These are phyloP conservation scores for Vachellia collinsii DNA, from an alignment of 306 rosid genomes.

Conservation along the genomic window DNA sequence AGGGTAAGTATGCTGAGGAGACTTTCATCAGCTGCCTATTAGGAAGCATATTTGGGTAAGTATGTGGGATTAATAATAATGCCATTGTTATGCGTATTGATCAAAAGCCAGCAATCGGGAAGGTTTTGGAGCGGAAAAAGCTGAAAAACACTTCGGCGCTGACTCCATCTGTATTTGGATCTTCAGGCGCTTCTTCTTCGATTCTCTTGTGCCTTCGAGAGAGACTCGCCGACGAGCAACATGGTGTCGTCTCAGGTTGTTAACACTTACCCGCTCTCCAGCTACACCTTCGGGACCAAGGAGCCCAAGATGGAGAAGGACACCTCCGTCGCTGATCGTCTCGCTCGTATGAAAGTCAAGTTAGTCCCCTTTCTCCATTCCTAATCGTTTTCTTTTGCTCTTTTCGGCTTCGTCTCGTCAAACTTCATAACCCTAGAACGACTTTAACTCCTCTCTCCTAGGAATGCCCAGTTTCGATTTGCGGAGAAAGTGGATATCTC, in stretches of 20 bases:
- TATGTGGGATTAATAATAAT: no score
- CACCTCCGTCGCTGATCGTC: constrained; percentile 99
- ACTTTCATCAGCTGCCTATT: no score
- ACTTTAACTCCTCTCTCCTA: not conserved
- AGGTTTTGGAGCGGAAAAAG: not conserved
- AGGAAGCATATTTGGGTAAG: no score
- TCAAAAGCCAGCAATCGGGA: no score
- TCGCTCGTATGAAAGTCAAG: constrained; percentile 99
- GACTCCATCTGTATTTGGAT: not conserved
- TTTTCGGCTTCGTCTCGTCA: not conserved
- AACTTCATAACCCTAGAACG: constrained; percentile 53
- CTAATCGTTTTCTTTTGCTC: not conserved
- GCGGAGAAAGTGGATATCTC: not conserved
- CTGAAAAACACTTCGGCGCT: not conserved
- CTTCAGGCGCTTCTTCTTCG: not conserved
- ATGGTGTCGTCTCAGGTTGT: constrained; percentile 88
- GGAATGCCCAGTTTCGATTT: constrained; percentile 1
- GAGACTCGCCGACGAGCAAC: not conserved
- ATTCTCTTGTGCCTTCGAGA: not conserved
- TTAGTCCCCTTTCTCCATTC: constrained; percentile 25
- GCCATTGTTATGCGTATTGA: no score
- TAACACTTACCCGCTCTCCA: constrained; percentile 90
- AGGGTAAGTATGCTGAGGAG: no score
- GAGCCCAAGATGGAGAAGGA: constrained; percentile 99
- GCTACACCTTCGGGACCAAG: constrained; percentile 99